Evolutionary conservation across 2,329 filamentous ascomycete genomes (phyloP), one percentile per base, ranked within the genome.

Genomic region (Fusarium praegraminearum): DNA sequence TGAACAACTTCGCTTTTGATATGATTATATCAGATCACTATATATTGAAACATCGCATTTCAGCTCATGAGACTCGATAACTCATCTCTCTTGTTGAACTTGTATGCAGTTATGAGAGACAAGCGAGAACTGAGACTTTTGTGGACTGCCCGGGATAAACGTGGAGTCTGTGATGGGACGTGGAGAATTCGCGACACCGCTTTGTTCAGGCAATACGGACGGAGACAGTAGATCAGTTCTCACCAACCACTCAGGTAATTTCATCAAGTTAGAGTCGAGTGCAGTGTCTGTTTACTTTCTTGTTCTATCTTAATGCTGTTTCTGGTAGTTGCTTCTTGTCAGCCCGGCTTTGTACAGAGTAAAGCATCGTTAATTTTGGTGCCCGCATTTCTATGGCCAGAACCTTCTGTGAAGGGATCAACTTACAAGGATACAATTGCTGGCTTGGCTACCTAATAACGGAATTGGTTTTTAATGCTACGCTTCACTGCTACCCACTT

Each of bases 111-210:
- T 20, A 30, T 52, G 49, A 51, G 33, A 51, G 24, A 28, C 49
- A 52, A 22, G 49, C 35, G 35, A 52, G 13, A 30, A 18, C 28
- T 66, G 56, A 55, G 61, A 54, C 51, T 67, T 46, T 63, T 32
- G 51, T 57, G 59, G 57, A 64, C 62, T 51, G 40, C 7, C 36
- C 12, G 13, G 67, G 69, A 62, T 62, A 52, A 62, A 51, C 71
- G 71, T 73, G 71, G 71, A 73, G 71, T 67, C 71, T 61, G 56
- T 67, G 71, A 71, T 65, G 67, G 64, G 41, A 44, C 41, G 64
- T 67, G 67, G 67, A 59, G 72, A 69, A 24, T 46, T 60, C n/a
- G 51, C 54, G 60, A 60, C 68, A 62, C 67, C 61, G 35, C 61
- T 60, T 60, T 61, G 55, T 67, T 64, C 69, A 73, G 62, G 35